phyloP scores from a whole-genome alignment of 2,329 filamentous ascomycete species.

The Apiospora phragmitis region DNA sequence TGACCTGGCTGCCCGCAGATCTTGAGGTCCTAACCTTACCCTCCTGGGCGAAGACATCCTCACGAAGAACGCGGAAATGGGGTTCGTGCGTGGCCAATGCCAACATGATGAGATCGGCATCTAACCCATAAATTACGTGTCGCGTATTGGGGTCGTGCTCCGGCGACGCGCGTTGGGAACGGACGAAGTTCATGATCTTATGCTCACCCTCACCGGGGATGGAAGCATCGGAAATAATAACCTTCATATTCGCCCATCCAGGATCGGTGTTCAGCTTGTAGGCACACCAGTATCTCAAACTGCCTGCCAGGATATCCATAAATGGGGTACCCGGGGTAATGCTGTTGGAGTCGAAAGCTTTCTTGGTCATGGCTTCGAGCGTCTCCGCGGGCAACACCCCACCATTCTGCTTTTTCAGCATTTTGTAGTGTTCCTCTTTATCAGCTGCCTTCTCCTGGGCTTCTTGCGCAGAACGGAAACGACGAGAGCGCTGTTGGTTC shows the following conservation, averaged over 20 bases:
- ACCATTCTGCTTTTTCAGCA: constrained; percentile 77
- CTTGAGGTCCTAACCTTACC: constrained; percentile 76
- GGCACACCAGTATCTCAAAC: constrained; percentile 92
- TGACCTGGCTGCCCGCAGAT: constrained; percentile 93
- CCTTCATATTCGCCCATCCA: constrained; percentile 91
- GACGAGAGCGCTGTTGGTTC: constrained; percentile 97
- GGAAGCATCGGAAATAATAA: constrained; percentile 97
- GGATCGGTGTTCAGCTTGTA: constrained; percentile 98
- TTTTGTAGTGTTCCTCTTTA: constrained; percentile 82
- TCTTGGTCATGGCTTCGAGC: constrained; percentile 68
- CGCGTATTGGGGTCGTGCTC: constrained; percentile 95
- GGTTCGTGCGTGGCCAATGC: constrained; percentile 96
- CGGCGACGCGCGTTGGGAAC: constrained; percentile 86
- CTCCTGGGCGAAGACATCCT: constrained; percentile 95
- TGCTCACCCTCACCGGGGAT: constrained; percentile 98
- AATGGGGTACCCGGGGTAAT: constrained; percentile 98
- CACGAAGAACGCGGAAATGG: constrained; percentile 91
- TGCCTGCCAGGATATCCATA: constrained; percentile 92
- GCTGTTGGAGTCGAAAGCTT: constrained; percentile 84
- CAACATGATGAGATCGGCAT: constrained; percentile 98
- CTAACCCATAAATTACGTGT: constrained; percentile 96
- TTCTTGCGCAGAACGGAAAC: constrained; percentile 92
- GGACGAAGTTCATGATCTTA: constrained; percentile 98
- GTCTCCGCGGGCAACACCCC: constrained; percentile 63
- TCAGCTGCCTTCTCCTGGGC: constrained; percentile 92